phyloP scores from a whole-genome alignment of 177 flowering plant genomes.

The Vitis hybrid region DNA sequence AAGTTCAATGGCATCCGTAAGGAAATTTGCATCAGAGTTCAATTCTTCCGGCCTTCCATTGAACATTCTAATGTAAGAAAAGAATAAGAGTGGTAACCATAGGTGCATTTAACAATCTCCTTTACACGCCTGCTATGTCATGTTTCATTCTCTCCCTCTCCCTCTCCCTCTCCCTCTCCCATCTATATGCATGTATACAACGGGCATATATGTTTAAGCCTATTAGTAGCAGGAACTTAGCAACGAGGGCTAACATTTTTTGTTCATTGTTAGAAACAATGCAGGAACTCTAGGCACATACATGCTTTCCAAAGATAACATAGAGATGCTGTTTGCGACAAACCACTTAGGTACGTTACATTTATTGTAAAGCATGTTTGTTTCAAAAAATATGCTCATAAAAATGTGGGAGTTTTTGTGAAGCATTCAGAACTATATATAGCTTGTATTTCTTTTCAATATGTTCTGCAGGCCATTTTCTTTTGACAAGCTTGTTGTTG shows the following conservation, averaged over 20 bases:
- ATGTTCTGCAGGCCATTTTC: constrained; percentile 38
- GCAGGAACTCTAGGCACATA: constrained; percentile 30
- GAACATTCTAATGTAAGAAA: constrained; percentile 51
- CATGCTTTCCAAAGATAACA: constrained; percentile 9
- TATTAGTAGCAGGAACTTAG: background rate
- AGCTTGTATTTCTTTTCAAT: background rate
- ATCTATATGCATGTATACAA: background rate
- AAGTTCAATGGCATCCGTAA: constrained; percentile 50
- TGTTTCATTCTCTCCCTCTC: background rate
- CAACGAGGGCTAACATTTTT: background rate
- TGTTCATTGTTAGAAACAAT: constrained; percentile 19
- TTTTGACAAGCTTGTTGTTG: constrained; percentile 36
- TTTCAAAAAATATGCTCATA: background rate
- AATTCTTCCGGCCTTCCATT: constrained; percentile 43
- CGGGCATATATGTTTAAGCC: background rate
- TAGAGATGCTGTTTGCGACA: constrained; percentile 30
- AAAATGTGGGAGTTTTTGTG: no score
- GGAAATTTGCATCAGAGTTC: constrained; percentile 48
- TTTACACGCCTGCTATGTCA: background rate
- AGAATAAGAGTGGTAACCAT: no score
- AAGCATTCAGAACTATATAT: no score
- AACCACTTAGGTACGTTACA: constrained; percentile 1
- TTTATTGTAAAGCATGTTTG: background rate
- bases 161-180: no score
- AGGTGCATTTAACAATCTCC: no score